Base-by-base conservation (phyloP, 106 monocot species). In the Dendrobium chrysotoxum region DNA sequence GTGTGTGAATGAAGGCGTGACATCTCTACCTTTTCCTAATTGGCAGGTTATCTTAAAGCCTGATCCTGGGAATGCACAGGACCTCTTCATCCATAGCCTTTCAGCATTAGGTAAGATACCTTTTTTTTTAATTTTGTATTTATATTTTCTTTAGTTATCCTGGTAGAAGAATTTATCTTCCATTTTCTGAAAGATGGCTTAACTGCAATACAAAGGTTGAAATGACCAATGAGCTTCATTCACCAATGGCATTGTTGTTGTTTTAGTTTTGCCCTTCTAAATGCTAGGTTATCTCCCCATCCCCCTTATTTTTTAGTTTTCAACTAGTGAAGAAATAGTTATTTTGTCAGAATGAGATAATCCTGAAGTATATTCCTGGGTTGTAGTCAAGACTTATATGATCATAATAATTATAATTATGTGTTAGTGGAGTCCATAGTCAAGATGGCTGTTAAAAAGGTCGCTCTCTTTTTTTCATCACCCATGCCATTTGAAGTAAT, bases 1-100 rank as follows among this genome's bases (percentile, higher is more conserved):
- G 35, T 16, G 35, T 35, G 15, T 28, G 13, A 70, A 70, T 71
- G 71, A 23, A 53, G 23, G 9, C 53, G 23, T 77, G 28, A 42
- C 26, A 53, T 70, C 41, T n/a, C 23, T 28, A 17, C n/a, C 57
- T 39, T 40, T 28, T 45, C 21, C 72, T 85, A 72, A 39, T 31
- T 85, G 46, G 11, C 79, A 98, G 97, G 97, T 98, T 41, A 98
- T 98, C 80, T 84, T 98, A 72, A 98, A 98, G 82, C 97, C 97
- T 53, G 97, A 98, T 89, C 97, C 94, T 79, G 97, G 97, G 85
- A 98, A 98, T 86, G 92, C 97, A 57, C 97, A 94, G 80, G 92
- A 98, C 65, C 92, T 98, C 79, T 98, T 91, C 65, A 82, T 98
- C 67, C 74, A 84, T 81, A 98, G 97, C 78, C 91, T 98, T 80